phyloP scores from a whole-genome alignment of 768 basidiomycete genomes.

The Russula sp. region DNA sequence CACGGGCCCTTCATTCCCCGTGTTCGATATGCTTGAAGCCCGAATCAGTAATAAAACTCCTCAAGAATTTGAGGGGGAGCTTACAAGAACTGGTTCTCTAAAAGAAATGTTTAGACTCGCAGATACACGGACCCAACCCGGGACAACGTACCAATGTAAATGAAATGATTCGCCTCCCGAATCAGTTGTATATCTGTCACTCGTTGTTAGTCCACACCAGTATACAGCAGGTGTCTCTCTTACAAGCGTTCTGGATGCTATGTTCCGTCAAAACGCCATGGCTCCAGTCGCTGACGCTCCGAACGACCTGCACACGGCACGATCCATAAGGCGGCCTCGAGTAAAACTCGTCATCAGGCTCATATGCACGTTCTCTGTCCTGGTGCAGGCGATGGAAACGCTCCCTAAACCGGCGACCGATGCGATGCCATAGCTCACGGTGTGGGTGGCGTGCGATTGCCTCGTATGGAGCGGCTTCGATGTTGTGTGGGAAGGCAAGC shows the following conservation, averaged over 20 bases:
- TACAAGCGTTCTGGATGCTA: conserved; percentile 92
- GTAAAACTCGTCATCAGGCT: conserved; percentile 41
- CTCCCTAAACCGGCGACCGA: conserved; percentile 34
- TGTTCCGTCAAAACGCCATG: conserved; percentile 87
- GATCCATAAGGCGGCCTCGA: conserved; percentile 46
- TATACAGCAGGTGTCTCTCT: conserved; percentile 36
- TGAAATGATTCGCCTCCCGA: conserved; percentile 77
- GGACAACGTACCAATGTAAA: conserved; percentile 75
- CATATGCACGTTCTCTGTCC: conserved; percentile 36
- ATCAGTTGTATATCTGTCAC: conserved; percentile 72
- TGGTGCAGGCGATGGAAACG: conserved; percentile 35
- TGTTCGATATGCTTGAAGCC: conserved; percentile 66
- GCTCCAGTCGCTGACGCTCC: conserved; percentile 91
- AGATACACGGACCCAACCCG: neutral
- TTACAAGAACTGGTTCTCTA: conserved; percentile 86
- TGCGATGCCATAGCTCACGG: conserved; percentile 53
- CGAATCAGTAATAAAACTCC: conserved; percentile 10
- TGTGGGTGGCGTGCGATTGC: conserved; percentile 72
- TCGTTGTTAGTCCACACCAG: conserved; percentile 11
- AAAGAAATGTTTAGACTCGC: neutral
- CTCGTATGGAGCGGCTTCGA: conserved; percentile 60
- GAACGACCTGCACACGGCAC: conserved; percentile 74
- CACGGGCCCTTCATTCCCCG: conserved; percentile 59
- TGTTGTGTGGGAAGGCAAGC: conserved; percentile 79
- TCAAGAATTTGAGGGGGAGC: conserved; percentile 32